A percentile compares a stretch with the other conserved stretches of the same genome.
These are phyloP conservation scores for Persicaria tinctoria DNA, from an alignment of 148 eudicot genomes.

Conservation along the genomic window DNA sequence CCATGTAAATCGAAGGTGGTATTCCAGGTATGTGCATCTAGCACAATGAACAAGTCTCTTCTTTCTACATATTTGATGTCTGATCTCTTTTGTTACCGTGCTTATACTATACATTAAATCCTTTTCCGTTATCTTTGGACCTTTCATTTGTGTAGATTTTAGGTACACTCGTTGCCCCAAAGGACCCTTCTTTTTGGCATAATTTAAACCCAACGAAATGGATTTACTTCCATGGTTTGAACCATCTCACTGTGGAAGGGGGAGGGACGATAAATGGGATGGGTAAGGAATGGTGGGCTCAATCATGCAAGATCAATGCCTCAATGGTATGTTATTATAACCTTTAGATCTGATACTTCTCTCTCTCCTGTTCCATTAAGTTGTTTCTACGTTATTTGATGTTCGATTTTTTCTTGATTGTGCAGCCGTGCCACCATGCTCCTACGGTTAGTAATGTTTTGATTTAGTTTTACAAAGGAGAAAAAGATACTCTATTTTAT, in stretches of 20 bases:
- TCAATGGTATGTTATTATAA: slow-evolving; percentile 44
- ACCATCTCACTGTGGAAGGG: slow-evolving; percentile 67
- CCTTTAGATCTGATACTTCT: slow-evolving; percentile 2
- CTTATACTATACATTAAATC: neutral
- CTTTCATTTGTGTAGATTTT: slow-evolving; percentile 35
- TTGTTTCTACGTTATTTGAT: slow-evolving; percentile 6
- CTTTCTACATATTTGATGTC: neutral
- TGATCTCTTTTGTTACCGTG: neutral
- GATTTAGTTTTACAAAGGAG: neutral
- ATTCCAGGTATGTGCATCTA: slow-evolving; percentile 35
- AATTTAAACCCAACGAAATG: slow-evolving; percentile 66
- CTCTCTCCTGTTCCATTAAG: neutral
- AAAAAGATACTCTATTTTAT: neutral
- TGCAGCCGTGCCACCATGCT: slow-evolving; percentile 90
- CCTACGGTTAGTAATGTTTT: slow-evolving; percentile 69
- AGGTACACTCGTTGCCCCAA: slow-evolving; percentile 69
- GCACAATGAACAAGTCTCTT: neutral
- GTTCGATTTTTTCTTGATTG: slow-evolving; percentile 13
- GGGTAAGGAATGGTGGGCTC: slow-evolving; percentile 94
- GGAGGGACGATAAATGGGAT: slow-evolving; percentile 73
- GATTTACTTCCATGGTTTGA: slow-evolving; percentile 69
- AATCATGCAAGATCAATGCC: slow-evolving; percentile 68
- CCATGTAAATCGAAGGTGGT: slow-evolving; percentile 55
- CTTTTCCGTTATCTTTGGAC: slow-evolving; percentile 8
- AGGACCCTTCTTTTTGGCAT: slow-evolving; percentile 64